Base-by-base conservation (phyloP, 2,329 filamentous ascomycete species). In the Bipolaris gigantea region DNA sequence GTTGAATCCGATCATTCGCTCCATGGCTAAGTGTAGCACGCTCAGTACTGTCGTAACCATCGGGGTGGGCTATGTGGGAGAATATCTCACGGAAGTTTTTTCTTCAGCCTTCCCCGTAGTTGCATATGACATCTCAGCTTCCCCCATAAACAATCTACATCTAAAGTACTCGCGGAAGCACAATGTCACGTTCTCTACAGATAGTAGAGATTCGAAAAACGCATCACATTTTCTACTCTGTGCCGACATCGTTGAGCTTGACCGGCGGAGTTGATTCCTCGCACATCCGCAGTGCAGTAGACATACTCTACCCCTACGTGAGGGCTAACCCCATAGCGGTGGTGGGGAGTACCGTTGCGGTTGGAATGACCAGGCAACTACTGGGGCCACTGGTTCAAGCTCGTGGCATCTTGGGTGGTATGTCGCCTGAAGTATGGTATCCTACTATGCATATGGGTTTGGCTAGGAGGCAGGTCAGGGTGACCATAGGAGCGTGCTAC, bases 221-320 rank as follows among this genome's bases (percentile, higher is more conserved):
- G 81, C 79, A 3, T 82, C 79, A 0, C 80, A 83, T 63, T 82
- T 81, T 48, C 76, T 83, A 38, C 79, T 83, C 55, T 77, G 81
- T 0, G 81, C 81, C 81, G 1, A 83, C 81, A 0, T 74, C 81
- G 1, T 70, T 83, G 9, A 70, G 72, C 7, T 67, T 74, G 0
- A 76, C 81, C 64, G 76, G 77, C 59, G 74, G 73, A 8, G 75
- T 83, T 52, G 78, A 83, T 55, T 74, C 78, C 1, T 80, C 79
- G 1, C 80, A 76, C 60, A 69, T 83, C 6, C 64, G 70, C 15
- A 76, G 67, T 38, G 80, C 81, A 1, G 63, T 83, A 21, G 59
- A 60, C 11, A 73, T 74, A 9, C 76, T 82, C n/a, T 64, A 67
- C 1, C 63, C 57, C 11, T 70, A 80, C 40, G 80, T 78, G 3